Evolutionary conservation across 192 early-diverging fungal species (phyloP).

Genomic region (Haplosporangium gracile): DNA sequence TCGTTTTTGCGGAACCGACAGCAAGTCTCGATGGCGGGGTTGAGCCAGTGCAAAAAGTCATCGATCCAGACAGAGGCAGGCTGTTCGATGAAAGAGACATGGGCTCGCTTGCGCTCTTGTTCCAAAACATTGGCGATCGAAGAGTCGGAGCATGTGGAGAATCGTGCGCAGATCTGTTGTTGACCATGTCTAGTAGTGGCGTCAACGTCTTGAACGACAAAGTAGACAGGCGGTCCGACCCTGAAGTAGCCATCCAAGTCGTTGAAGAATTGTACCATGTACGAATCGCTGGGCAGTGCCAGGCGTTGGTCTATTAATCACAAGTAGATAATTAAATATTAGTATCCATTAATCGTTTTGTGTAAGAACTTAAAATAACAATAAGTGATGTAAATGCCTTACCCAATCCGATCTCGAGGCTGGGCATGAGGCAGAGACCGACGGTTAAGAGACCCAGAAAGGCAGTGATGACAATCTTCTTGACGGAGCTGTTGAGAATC

Average conservation of each 20-base stretch:
- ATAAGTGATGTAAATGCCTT: neutral
- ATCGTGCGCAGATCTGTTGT: slow-evolving; percentile 69
- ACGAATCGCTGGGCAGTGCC: slow-evolving; percentile 73
- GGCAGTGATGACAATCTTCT: slow-evolving; percentile 55
- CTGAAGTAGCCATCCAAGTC: slow-evolving; percentile 70
- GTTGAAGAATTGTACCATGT: slow-evolving; percentile 74
- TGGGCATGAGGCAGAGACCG: slow-evolving; percentile 60
- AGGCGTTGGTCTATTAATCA: slow-evolving; percentile 65
- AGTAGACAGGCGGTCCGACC: slow-evolving; percentile 76
- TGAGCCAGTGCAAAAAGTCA: slow-evolving; percentile 76
- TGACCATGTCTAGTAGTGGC: slow-evolving; percentile 61
- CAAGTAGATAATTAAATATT: neutral
- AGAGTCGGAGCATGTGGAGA: slow-evolving; percentile 62
- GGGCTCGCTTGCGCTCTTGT: slow-evolving; percentile 72
- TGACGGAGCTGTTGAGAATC: slow-evolving; percentile 59
- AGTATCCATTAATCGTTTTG: neutral
- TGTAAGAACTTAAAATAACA: neutral
- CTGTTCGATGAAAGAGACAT: slow-evolving; percentile 71
- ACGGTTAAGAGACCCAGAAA: slow-evolving; percentile 68
- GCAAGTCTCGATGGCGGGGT: slow-evolving; percentile 66
- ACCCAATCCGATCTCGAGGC: slow-evolving; percentile 68
- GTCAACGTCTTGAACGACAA: slow-evolving; percentile 67
- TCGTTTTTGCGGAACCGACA: slow-evolving; percentile 65
- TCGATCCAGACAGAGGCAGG: slow-evolving; percentile 75
- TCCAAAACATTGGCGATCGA: slow-evolving; percentile 74